Conservation (phyloP, 2,329 filamentous ascomycete species). For the Pseudocercospora musae region DNA sequence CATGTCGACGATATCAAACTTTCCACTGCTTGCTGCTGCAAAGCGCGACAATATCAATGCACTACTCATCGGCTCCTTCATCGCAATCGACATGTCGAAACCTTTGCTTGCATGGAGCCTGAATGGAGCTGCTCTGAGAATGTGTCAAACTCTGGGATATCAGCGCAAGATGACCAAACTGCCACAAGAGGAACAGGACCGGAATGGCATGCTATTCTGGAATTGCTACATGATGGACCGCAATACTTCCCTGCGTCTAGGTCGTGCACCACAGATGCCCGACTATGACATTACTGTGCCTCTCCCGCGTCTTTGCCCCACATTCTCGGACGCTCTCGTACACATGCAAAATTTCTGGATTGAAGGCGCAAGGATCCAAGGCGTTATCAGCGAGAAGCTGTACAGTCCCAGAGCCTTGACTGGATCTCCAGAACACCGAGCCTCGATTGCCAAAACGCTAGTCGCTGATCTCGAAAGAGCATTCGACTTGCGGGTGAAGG, state of each 20-base stretch:
- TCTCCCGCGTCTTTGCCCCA: neutral
- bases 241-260: neutral
- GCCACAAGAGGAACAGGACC: slow-evolving; percentile 1
- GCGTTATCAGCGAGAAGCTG: neutral
- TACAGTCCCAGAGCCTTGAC: slow-evolving; percentile 4
- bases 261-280: neutral
- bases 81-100: slow-evolving; percentile 3
- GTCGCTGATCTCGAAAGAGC: neutral
- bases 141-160: slow-evolving; percentile 5
- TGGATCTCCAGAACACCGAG: neutral
- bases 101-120: slow-evolving; percentile 1
- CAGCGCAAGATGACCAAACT: slow-evolving; percentile 1
- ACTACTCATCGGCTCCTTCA: neutral
- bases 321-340: neutral
- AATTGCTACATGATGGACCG: slow-evolving; percentile 5
- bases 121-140: neutral
- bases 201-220: slow-evolving; percentile 4
- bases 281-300: slow-evolving; percentile 6
- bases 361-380: neutral
- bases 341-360: slow-evolving; percentile 3
- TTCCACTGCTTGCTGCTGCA: slow-evolving; percentile 2
- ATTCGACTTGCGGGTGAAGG: neutral
- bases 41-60: slow-evolving; percentile 3
- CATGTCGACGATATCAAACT: neutral
- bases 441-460: neutral